Base-by-base conservation (phyloP, 2,329 filamentous ascomycete genomes). In the Diaporthe nobilis region DNA sequence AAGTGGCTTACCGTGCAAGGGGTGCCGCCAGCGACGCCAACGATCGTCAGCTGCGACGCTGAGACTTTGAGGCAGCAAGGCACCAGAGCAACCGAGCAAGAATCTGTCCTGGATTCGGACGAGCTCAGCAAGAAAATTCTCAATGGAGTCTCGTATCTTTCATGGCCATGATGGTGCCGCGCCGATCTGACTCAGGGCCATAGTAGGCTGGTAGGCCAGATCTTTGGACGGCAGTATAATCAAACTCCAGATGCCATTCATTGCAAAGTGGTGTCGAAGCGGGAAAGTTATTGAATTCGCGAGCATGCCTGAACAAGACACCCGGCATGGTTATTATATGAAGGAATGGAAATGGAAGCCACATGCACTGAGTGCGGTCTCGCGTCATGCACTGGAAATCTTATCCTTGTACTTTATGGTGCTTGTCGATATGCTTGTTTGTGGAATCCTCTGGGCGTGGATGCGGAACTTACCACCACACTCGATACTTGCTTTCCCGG, bases 41-140 rank as follows among this genome's bases (percentile, higher is more conserved):
- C 65, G 34, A 70, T 39, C 49, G 65, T 70, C 65, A 70, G 65
- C 37, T 70, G 15, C 65, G 65, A 70, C 65, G n/a, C 65, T 70
- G 65, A 55, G 34, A 70, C 65, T 70, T 55, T 70, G 65, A 28
- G 9, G 49, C 49, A 70, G 49, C 65, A 70, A 42, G 47, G 65
- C 65, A 70, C 34, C 31, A 25, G 47, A 42, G 65, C 65, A 20
- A 28, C 44, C 7, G 15, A 68, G 47, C 65, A 68, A 39, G 65
- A 68, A 68, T 53, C 15, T 39, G 31, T 53, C 47, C 47, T 51
- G 22, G 4, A 12, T 53, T 53, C 1, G 34, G 65, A 53, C 47
- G 22, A 39, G 8, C 22, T 22, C 22, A 53, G 20, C 47, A 20
- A 53, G 31, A 39, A 53, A 25, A 15, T 22, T 31, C 47, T 31